phyloP scores from a whole-genome alignment of 2,329 filamentous ascomycete genomes.

The Fusarium tjaetaba region DNA sequence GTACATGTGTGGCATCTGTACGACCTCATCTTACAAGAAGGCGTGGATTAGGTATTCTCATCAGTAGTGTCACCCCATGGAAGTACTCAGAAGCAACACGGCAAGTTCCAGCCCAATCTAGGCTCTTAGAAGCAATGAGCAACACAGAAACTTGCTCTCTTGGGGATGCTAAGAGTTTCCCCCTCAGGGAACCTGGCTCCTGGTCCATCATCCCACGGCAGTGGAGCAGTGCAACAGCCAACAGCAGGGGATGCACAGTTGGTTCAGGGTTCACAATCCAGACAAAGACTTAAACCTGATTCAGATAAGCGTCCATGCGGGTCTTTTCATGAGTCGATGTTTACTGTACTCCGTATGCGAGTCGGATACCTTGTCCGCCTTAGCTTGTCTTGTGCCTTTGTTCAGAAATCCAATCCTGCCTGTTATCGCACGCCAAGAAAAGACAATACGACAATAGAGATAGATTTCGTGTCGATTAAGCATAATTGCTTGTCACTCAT shows the following conservation, averaged over 20 bases:
- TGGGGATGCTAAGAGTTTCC: background rate
- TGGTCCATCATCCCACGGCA: conserved; percentile 30
- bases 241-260: conserved; percentile 18
- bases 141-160: background rate
- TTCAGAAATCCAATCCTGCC: background rate
- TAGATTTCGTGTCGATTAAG: background rate
- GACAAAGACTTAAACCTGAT: conserved; percentile 7
- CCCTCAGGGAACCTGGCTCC: conserved; percentile 15
- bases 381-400: background rate
- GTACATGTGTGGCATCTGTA: background rate
- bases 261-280: conserved; percentile 8
- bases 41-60: background rate
- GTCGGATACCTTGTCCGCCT: background rate
- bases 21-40: conserved; percentile 1
- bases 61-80: conserved; percentile 13
- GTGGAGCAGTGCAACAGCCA: conserved; percentile 23
- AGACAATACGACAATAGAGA: background rate
- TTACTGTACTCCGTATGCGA: background rate
- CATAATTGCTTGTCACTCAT: background rate
- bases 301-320: conserved; percentile 2
- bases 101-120: conserved; percentile 18
- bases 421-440: background rate
- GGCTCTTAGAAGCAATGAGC: background rate
- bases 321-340: background rate
- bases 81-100: conserved; percentile 6